phyloP scores from a whole-genome alignment of 129 eudicot genomes.

The Ambrosia artemisiifolia region DNA sequence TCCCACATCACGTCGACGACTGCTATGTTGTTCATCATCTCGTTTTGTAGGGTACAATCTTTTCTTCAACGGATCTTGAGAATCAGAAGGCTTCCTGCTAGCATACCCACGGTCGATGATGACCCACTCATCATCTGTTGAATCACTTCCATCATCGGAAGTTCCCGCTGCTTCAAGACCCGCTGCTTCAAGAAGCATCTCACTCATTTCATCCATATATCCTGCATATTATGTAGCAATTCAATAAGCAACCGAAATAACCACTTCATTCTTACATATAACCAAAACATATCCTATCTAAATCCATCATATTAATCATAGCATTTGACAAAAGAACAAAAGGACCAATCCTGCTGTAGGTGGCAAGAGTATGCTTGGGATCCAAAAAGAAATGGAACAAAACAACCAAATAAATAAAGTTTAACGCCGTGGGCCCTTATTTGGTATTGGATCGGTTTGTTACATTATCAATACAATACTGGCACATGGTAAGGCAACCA shows the following conservation, averaged over 20 bases:
- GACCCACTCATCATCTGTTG: constrained; percentile 80
- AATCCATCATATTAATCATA: background rate
- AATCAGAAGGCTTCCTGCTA: constrained; percentile 59
- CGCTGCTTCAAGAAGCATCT: constrained; percentile 73
- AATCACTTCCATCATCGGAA: constrained; percentile 85
- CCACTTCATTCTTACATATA: background rate
- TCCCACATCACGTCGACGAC: no score
- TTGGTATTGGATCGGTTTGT: no score
- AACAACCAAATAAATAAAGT: no score
- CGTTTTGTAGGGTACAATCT: constrained; percentile 62
- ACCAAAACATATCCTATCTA: constrained; percentile 4
- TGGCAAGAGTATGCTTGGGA: no score
- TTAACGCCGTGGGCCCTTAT: no score
- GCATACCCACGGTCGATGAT: constrained; percentile 63
- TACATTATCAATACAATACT: no score
- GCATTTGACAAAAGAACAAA: background rate
- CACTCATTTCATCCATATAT: constrained; percentile 55
- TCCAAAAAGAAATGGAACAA: no score
- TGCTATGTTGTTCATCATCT: constrained; percentile 66
- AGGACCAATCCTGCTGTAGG: no score
- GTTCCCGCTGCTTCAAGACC: constrained; percentile 44
- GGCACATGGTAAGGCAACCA: no score
- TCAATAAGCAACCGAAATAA: background rate
- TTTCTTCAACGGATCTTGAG: constrained; percentile 86
- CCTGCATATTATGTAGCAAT: constrained; percentile 19